Conservation (phyloP, 352 stramenopile species). For the Phytophthora hibernalis region DNA sequence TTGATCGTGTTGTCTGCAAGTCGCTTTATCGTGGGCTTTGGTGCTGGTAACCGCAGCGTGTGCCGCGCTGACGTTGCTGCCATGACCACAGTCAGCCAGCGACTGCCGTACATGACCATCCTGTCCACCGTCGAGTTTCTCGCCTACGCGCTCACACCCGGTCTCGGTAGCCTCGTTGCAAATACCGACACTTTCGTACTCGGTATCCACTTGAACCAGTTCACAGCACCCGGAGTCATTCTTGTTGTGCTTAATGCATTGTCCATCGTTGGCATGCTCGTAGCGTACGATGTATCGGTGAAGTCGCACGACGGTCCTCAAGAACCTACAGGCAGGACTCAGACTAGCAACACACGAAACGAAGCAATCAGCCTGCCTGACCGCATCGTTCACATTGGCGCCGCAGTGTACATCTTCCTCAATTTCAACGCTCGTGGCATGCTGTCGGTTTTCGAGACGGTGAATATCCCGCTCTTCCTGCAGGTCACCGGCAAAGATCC, state of each 20-base stretch:
- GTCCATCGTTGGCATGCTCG: conserved; percentile 69
- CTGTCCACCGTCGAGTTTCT: conserved; percentile 80
- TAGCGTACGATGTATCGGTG: conserved; percentile 58
- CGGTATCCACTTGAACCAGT: conserved; percentile 73
- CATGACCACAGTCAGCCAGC: conserved; percentile 68
- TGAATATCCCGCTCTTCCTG: conserved; percentile 79
- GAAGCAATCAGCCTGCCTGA: conserved; percentile 50
- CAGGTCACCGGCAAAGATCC: conserved; percentile 67
- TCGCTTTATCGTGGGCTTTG: conserved; percentile 80
- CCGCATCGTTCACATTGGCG: conserved; percentile 65
- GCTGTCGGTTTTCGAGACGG: conserved; percentile 79
- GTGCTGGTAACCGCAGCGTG: conserved; percentile 73
- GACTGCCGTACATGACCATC: conserved; percentile 73
- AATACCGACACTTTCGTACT: conserved; percentile 57
- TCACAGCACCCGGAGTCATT: conserved; percentile 64
- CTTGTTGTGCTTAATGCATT: conserved; percentile 60
- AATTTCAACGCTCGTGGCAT: conserved; percentile 80
- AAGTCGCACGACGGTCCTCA: conserved; percentile 53
- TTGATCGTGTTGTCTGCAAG: conserved; percentile 57
- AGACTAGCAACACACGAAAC: conserved; percentile 33
- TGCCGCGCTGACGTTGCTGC: conserved; percentile 77
- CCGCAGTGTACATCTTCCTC: conserved; percentile 71
- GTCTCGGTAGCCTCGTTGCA: conserved; percentile 63
- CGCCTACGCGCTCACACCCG: conserved; percentile 74
- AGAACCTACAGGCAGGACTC: conserved; percentile 35